Evolutionary conservation across 176 grass and related monocot species (phyloP), one percentile per base, ranked within the genome.

Genomic region (Raddia distichophylla): DNA sequence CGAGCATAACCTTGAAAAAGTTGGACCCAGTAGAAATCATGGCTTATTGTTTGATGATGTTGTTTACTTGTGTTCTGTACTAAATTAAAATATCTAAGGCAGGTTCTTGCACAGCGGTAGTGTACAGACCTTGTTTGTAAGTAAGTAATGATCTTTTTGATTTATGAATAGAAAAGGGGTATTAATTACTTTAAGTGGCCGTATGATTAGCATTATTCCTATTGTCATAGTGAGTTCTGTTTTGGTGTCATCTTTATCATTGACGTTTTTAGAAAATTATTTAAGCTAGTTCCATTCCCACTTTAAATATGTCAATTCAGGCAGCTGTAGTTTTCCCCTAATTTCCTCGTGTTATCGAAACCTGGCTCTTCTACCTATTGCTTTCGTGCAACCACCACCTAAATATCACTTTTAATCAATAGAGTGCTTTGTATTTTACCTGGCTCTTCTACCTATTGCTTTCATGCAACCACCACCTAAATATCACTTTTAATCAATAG

Each of bases 61-160:
- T 42, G 18, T 53, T 15, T 43, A 17, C 55, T 71, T 48, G 42
- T 69, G 56, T 60, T 27, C 47, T n/a, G 11, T n/a, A 19, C 14
- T 27, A 70, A 37, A 27, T 27, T 27, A 10, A 17, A 69, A 34
- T 69, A 69, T 69, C 19, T 18, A 15, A 27, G 45, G 8, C 65
- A 58, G 27, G 20, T 47, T 59, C 40, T 33, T 33, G 20, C 43
- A 16, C 57, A 17, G 12, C 59, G 7, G 51, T 68, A 56, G 13
- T 34, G 63, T 40, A 57, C 3, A 57, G 6, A 35, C n/a, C 51
- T 45, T 45, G 48, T 11, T 67, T 43, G 18, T 45, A 44, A 33
- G 35, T 80, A 58, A 50, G 14, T 58, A 64, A 9, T 57, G 10
- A 79, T 46, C 16, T 86, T 73, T 67, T 11, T 58, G 34, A 5